A percentile compares a stretch with the other conserved stretches of the same genome.
phyloP scores from a whole-genome alignment of 768 basidiomycete genomes.

The Lactarius psammicola region DNA sequence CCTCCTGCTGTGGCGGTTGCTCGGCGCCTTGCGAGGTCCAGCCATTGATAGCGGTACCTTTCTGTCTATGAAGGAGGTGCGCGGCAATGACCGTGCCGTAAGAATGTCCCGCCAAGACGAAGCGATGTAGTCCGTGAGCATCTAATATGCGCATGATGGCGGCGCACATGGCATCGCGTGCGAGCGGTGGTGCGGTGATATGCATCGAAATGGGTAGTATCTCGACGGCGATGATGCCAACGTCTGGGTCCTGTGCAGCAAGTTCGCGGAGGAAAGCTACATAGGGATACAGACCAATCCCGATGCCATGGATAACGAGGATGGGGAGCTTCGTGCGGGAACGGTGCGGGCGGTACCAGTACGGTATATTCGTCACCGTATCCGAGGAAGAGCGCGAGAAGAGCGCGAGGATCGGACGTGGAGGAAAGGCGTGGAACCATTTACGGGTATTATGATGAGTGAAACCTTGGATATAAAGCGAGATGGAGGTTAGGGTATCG shows the following conservation, averaged over 20 bases:
- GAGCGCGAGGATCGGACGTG: slow-evolving; percentile 44
- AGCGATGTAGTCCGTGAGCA: slow-evolving; percentile 38
- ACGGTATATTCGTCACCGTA: slow-evolving; percentile 36
- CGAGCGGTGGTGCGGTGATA: slow-evolving; percentile 53
- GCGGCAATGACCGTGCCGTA: slow-evolving; percentile 60
- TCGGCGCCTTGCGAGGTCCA: background rate
- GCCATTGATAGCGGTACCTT: background rate
- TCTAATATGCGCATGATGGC: slow-evolving; percentile 48
- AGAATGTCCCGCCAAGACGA: slow-evolving; percentile 56
- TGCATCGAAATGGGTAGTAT: slow-evolving; percentile 59
- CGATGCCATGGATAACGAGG: slow-evolving; percentile 70
- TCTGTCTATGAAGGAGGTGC: slow-evolving; percentile 47
- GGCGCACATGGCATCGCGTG: slow-evolving; percentile 41
- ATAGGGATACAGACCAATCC: slow-evolving; percentile 64
- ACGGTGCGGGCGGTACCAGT: slow-evolving; percentile 52
- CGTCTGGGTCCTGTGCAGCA: slow-evolving; percentile 43
- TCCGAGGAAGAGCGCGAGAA: slow-evolving; percentile 44
- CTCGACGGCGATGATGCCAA: slow-evolving; percentile 60
- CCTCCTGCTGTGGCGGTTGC: background rate
- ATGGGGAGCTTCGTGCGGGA: slow-evolving; percentile 49
- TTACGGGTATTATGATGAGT: slow-evolving; percentile 46
- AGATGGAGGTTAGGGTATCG: slow-evolving; percentile 46
- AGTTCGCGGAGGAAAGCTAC: slow-evolving; percentile 50
- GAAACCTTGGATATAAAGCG: slow-evolving; percentile 48
- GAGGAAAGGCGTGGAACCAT: slow-evolving; percentile 50